phyloP scores from a whole-genome alignment of 805 yeast genomes.

The Candida gorgasii region DNA sequence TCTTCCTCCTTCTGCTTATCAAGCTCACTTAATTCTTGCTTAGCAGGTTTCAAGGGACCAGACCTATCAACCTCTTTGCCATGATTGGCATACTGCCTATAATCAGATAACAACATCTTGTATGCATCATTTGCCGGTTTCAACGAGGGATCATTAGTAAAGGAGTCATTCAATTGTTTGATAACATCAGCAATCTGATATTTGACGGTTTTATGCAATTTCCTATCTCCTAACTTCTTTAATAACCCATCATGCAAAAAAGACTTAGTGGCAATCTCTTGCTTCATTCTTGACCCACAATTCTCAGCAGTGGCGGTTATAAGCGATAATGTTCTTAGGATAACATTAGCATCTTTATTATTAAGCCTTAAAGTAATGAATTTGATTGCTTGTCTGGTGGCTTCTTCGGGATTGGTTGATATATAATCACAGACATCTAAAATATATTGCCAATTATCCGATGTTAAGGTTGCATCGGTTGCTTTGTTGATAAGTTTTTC shows the following conservation, averaged over 20 bases:
- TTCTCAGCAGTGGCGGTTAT: conserved; percentile 43
- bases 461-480: conserved; percentile 42
- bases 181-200: conserved; percentile 64
- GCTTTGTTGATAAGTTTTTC: conserved; percentile 32
- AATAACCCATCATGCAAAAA: conserved; percentile 36
- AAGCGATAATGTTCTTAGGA: conserved; percentile 37
- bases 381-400: conserved; percentile 34
- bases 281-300: conserved; percentile 47
- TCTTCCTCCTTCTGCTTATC: conserved; percentile 63
- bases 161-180: conserved; percentile 62
- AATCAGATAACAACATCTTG: conserved; percentile 43
- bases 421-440: conserved; percentile 44
- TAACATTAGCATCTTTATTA: conserved; percentile 41
- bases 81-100: conserved; percentile 30
- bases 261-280: conserved; percentile 40
- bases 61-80: conserved; percentile 5
- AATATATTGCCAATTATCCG: conserved; percentile 46
- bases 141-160: conserved; percentile 74
- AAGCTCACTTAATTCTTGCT: conserved; percentile 45
- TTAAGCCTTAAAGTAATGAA: conserved; percentile 25
- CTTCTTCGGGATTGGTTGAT: conserved; percentile 36
- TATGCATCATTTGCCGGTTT: conserved; percentile 66
- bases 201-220: conserved; percentile 69
- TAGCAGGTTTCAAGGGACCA: conserved; percentile 61
- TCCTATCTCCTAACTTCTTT: conserved; percentile 50